Evolutionary conservation across 345 rosid genomes (phyloP).

Genomic region (Cardamine occulta): DNA sequence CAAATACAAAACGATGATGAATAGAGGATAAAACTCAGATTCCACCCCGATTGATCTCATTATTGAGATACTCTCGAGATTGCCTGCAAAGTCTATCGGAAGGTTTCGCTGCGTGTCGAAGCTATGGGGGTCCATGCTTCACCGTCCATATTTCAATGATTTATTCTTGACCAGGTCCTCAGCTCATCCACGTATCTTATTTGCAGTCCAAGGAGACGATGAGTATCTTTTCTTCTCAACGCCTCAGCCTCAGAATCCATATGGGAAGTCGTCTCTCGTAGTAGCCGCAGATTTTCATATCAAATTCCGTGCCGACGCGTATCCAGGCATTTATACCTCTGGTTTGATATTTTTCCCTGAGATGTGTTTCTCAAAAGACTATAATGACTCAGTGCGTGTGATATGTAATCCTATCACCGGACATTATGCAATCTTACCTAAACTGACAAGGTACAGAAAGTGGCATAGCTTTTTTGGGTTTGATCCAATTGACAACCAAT

Average conservation of each 20-base stretch:
- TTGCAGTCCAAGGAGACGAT: neutral
- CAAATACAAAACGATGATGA: no score
- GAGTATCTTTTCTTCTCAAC: neutral
- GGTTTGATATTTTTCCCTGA: neutral
- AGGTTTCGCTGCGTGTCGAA: neutral
- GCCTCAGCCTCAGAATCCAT: neutral
- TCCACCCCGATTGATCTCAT: neutral
- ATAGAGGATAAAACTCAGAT: neutral
- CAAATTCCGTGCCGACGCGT: neutral
- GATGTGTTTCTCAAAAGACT: no score
- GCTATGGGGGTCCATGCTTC: neutral
- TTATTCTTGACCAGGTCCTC: neutral
- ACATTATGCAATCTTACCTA: neutral
- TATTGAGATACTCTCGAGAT: no score
- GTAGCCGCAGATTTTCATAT: neutral
- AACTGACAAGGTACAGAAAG: rapidly evolving
- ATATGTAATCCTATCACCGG: neutral
- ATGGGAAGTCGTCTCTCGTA: neutral
- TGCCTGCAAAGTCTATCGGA: neutral
- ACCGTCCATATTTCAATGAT: neutral
- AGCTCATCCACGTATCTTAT: neutral
- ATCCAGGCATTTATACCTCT: neutral
- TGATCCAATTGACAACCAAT: neutral
- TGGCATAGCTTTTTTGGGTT: neutral
- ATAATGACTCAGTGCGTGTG: neutral